Conservation (phyloP, 768 basidiomycete species). For the Kwoniella botswanensis region DNA sequence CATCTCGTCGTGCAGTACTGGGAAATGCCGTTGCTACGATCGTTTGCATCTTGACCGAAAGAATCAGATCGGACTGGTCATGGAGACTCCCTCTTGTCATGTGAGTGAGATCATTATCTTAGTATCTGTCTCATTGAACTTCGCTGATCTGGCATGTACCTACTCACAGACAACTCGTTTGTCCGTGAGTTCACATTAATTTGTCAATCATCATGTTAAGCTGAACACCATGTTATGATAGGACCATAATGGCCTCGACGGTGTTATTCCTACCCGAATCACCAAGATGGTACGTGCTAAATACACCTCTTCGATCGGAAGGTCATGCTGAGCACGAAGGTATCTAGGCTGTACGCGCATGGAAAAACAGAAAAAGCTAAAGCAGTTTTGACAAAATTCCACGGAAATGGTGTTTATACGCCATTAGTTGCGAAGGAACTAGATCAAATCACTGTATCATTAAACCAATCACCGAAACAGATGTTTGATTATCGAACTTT, state of each 20-base stretch:
- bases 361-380: slow-evolving; percentile 32
- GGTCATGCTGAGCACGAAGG: neutral
- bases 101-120: slow-evolving; percentile 21
- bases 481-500: slow-evolving; percentile 29
- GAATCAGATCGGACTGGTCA: slow-evolving; percentile 31
- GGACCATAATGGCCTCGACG: slow-evolving; percentile 24
- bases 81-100: slow-evolving; percentile 38
- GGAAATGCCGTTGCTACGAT: slow-evolving; percentile 29
- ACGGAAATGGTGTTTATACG: slow-evolving; percentile 35
- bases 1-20: slow-evolving; percentile 14
- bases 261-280: slow-evolving; percentile 40
- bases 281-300: slow-evolving; percentile 38
- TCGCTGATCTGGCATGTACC: neutral
- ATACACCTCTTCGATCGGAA: neutral
- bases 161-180: slow-evolving; percentile 22
- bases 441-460: slow-evolving; percentile 26
- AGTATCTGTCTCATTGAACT: neutral
- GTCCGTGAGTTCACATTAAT: slow-evolving; percentile 19
- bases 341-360: slow-evolving; percentile 35
- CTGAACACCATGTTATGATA: slow-evolving; percentile 1
- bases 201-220: neutral
- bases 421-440: slow-evolving; percentile 32
- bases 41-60: slow-evolving; percentile 9
- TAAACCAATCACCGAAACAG: neutral
- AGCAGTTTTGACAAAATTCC: slow-evolving; percentile 29